Evolutionary conservation across 2,329 filamentous ascomycete genomes (phyloP), one percentile per base, ranked within the genome.

Genomic region (Knufia petricola): DNA sequence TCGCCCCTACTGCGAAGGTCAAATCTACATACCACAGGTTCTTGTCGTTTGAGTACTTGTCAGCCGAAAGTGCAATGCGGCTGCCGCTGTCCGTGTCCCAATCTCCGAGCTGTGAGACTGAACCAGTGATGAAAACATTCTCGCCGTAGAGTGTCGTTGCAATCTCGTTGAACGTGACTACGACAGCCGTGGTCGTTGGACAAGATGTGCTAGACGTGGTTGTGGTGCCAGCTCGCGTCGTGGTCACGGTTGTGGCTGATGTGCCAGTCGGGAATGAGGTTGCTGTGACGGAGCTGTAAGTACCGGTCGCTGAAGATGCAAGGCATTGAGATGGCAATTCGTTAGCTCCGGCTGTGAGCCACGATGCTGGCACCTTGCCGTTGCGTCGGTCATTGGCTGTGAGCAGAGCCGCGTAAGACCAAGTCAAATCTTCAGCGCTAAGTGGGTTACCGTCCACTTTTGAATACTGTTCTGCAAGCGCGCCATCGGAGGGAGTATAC

Each of bases 121-220:
- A 78, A 15, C 84, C 84, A 0, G 75, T 70, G 12, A 88, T 62
- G 61, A 80, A 84, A 60, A 88, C 72, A 6, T 73, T 79, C 62
- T 87, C 72, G 3, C 83, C 54, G 23, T 50, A 55, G 8, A 23
- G 4, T 4, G 55, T 56, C 10, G 50, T 49, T n/a, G 54, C 52
- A 28, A 50, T 52, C 45, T 46, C 48, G 44, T 41, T 49, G 49
- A 58, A 58, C 21, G 54, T 48, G 12, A 58, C 52, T 15, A 52
- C 49, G 7, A 41, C 21, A 21, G 52, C 55, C 3, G 40, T 43
- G 9, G 41, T 28, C 3, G 38, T 52, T 4, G 50, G 37, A 23
- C 37, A 40, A 19, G 37, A 21, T 6, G 19, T 40, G 17, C 8
- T 21, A 12, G 37, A 21, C 37, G 37, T 40, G 31, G 46, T 50